Conservation (phyloP, 176 grass and related monocot species). For the Bonia amplexicaulis region DNA sequence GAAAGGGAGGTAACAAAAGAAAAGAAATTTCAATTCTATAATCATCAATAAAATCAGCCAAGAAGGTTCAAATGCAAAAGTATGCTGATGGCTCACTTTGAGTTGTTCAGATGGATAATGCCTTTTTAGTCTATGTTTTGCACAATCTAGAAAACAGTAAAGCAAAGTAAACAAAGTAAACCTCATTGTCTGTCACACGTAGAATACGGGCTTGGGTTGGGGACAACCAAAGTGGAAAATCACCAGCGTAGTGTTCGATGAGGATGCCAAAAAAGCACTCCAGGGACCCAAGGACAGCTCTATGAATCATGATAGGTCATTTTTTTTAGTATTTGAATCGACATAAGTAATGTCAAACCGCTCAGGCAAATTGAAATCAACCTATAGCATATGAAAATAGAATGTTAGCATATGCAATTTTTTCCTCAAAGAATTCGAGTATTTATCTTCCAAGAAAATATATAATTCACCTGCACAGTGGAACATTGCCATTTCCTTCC, state of each 20-base stretch:
- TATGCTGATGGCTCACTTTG: not conserved
- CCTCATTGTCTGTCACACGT: slow-evolving; percentile 80
- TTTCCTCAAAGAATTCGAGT: not conserved
- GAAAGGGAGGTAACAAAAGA: not conserved
- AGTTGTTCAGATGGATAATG: not conserved
- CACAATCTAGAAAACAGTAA: not conserved
- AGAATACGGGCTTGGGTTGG: slow-evolving; percentile 84
- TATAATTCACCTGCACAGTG: slow-evolving; percentile 70
- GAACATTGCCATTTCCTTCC: slow-evolving; percentile 98
- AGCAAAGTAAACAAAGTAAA: slow-evolving; percentile 35
- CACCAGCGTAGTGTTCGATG: slow-evolving; percentile 91
- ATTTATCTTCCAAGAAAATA: not conserved
- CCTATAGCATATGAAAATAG: slow-evolving; percentile 36
- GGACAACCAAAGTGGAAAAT: slow-evolving; percentile 97
- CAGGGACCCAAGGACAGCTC: slow-evolving; percentile 87
- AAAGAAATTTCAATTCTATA: not conserved
- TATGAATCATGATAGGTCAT: slow-evolving; percentile 93
- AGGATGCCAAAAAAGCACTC: slow-evolving; percentile 93
- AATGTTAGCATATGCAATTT: not conserved
- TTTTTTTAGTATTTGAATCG: slow-evolving; percentile 74
- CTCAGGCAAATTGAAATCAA: slow-evolving; percentile 92
- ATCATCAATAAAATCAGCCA: not conserved
- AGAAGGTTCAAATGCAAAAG: not conserved
- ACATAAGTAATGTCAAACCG: slow-evolving; percentile 89
- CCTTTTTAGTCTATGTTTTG: not conserved